Evolutionary conservation across 1,284 basidiomycete species (phyloP), one percentile per base, ranked within the genome.

Genomic region (Austroboletus niveus): DNA sequence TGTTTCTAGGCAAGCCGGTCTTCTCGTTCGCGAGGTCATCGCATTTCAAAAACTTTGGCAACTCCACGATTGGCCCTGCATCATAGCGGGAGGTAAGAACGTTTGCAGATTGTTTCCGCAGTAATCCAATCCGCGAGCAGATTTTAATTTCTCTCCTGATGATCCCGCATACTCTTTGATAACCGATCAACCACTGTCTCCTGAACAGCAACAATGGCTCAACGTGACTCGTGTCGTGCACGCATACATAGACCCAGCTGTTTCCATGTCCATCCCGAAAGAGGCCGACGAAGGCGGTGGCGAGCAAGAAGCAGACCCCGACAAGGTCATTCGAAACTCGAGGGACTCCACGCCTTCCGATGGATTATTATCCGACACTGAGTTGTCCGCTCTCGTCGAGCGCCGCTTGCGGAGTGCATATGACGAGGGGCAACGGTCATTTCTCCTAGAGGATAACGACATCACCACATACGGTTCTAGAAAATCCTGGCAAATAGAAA

Each of bases 81-180:
- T 97, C 51, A 72, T 98, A 35, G 85, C 89, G 1, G 95, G 95
- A 57, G 93, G 92, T 92, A 60, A 57, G 64, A 44, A 14, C 29
- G 20, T 38, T 29, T 9, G 10, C 24, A n/a, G 20, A 43, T 22
- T 38, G 15, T n/a, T 17, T 40, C 42, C 52, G 45, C 51, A 39
- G 36, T 41, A 15, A 57, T 44, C 44, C 49, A 44, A 32, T 36
- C 14, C 38, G 24, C 31, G n/a, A 31, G 0, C 58, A 94, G 96
- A 98, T 69, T 94, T 98, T 72, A 98, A 98, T 70, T 94, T 94
- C 49, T 75, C 85, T 35, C 96, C 96, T 0, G 80, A 81, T 57
- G 95, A 97, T 65, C 78, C 89, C 2, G 84, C 85, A 0, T 98
- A 99, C 66, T 82, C 88, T 22, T 77, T 98, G n/a, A 69, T 96